A percentile compares a stretch with the other conserved stretches of the same genome.
phyloP scores from a whole-genome alignment of 83 land plant genomes.

The Larix sibirica region DNA sequence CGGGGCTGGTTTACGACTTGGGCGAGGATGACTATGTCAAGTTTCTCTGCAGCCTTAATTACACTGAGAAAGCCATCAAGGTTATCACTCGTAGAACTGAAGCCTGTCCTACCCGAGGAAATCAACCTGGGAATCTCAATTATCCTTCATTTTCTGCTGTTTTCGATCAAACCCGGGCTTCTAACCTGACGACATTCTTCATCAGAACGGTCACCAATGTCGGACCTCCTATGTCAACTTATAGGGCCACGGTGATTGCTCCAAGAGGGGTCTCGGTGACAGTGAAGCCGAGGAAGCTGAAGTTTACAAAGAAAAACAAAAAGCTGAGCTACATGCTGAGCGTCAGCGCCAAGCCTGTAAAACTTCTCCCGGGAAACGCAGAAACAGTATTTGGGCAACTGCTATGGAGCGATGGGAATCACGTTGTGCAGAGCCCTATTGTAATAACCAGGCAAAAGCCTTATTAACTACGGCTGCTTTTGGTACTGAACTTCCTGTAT shows the following conservation, averaged over 20 bases:
- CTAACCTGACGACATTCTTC: slow-evolving; percentile 28
- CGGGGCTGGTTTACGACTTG: slow-evolving; percentile 66
- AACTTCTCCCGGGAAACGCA: slow-evolving; percentile 21
- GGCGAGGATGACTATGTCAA: slow-evolving; percentile 41
- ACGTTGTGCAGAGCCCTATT: slow-evolving; percentile 58
- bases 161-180: slow-evolving; percentile 19
- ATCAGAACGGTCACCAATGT: slow-evolving; percentile 60
- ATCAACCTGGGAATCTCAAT: slow-evolving; percentile 46
- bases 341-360: slow-evolving; percentile 28
- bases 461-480: slow-evolving; percentile 22
- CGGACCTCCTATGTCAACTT: slow-evolving; percentile 36
- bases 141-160: slow-evolving; percentile 60
- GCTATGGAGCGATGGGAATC: slow-evolving; percentile 58
- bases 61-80: slow-evolving; percentile 8
- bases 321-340: slow-evolving; percentile 47
- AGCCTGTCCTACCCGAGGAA: background rate
- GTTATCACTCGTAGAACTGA: background rate
- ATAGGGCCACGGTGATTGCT: slow-evolving; percentile 29
- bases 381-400: slow-evolving; percentile 45
- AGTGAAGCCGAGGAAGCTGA: slow-evolving; percentile 51
- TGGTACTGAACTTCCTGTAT: background rate
- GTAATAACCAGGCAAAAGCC: slow-evolving; percentile 54
- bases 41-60: slow-evolving; percentile 59
- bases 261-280: slow-evolving; percentile 39
- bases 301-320: slow-evolving; percentile 36